Percentiles rank a stretch among this genome's conserved stretches.
Conservation (phyloP, 2,329 filamentous ascomycete species). For the Colletotrichum somersetense region DNA sequence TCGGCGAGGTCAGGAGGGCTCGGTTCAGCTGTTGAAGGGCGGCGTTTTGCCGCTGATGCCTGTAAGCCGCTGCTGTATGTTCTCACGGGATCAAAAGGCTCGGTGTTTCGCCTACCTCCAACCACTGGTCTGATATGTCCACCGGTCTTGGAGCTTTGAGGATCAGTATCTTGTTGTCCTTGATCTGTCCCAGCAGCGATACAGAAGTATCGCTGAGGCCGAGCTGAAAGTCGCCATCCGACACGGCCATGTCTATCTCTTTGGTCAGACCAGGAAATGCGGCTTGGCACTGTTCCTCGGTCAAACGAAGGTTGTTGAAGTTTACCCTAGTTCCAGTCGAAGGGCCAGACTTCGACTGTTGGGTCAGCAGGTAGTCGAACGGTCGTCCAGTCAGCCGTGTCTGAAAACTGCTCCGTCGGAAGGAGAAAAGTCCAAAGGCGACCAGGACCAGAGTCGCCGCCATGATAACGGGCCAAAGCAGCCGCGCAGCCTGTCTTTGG, state of each 20-base stretch:
- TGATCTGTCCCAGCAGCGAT: slow-evolving; percentile 54
- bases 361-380: neutral
- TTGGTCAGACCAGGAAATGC: slow-evolving; percentile 61
- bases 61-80: slow-evolving; percentile 30
- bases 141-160: slow-evolving; percentile 55
- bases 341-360: neutral
- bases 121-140: slow-evolving; percentile 60
- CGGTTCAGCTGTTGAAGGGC: slow-evolving; percentile 66
- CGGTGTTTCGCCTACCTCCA: slow-evolving; percentile 46
- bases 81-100: neutral
- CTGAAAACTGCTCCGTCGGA: neutral
- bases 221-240: slow-evolving; percentile 59
- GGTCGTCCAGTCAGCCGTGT: neutral
- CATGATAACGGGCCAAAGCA: slow-evolving; percentile 22
- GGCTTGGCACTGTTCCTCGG: slow-evolving; percentile 56
- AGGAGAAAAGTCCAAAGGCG: slow-evolving; percentile 13
- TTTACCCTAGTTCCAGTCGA: neutral
- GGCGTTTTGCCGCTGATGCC: slow-evolving; percentile 59
- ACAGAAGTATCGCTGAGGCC: slow-evolving; percentile 46
- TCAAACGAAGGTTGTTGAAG: slow-evolving; percentile 54
- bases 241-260: slow-evolving; percentile 60
- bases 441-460: neutral
- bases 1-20: slow-evolving; percentile 63
- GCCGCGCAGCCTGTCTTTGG: slow-evolving; percentile 14
- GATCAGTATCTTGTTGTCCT: slow-evolving; percentile 55